Conservation (phyloP, 148 eudicot species). For the Rhododendron simsii region DNA sequence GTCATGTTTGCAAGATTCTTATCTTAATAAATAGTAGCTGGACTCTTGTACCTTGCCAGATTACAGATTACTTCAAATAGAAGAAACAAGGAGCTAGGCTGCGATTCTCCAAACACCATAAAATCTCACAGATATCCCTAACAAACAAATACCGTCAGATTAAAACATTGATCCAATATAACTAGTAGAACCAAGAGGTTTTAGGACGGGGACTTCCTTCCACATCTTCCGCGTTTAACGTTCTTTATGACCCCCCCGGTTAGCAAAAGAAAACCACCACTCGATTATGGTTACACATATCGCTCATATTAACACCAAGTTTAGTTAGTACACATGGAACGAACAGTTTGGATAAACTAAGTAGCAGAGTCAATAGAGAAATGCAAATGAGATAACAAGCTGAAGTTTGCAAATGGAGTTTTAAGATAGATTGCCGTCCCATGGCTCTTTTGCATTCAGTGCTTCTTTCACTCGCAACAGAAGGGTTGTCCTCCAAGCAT, state of each 20-base stretch:
- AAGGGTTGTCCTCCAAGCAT: conserved; percentile 82
- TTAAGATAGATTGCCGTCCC: conserved; percentile 75
- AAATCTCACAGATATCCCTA: background rate
- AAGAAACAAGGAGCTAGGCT: no score
- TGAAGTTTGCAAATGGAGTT: background rate
- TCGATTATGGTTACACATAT: background rate
- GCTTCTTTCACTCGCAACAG: conserved; percentile 80
- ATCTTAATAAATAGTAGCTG: no score
- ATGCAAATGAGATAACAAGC: background rate
- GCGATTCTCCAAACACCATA: background rate
- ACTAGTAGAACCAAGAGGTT: background rate
- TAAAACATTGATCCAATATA: background rate
- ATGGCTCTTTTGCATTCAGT: conserved; percentile 63
- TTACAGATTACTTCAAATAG: no score
- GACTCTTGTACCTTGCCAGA: no score
- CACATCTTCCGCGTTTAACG: background rate
- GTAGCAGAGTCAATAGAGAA: background rate
- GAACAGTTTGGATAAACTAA: background rate
- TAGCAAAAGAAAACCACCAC: no score
- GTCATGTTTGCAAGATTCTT: no score
- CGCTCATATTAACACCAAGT: background rate
- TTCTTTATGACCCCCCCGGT: no score
- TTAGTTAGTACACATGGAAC: conserved; percentile 3
- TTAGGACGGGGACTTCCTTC: background rate
- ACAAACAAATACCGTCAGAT: background rate